These are phyloP conservation scores for Verbascum thapsus DNA, from an alignment of 257 asterid genomes.

Conservation along the genomic window DNA sequence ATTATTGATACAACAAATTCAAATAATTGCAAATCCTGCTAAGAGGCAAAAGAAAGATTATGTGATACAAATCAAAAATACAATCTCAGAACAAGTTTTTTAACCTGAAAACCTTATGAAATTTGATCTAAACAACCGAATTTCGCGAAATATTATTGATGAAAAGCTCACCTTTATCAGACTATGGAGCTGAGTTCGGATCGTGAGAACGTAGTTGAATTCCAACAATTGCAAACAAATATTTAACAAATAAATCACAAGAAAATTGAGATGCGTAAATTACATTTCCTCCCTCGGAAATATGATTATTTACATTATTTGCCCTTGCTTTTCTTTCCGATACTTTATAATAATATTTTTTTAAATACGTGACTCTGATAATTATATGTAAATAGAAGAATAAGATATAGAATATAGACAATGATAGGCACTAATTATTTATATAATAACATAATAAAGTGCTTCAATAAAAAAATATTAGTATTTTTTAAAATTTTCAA, in stretches of 20 bases:
- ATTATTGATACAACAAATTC: constrained; percentile 45
- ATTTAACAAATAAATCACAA: background rate
- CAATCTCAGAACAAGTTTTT: background rate
- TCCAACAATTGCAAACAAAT: background rate
- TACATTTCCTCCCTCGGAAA: background rate
- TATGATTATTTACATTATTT: too few relatives aligned
- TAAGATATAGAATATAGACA: too few relatives aligned
- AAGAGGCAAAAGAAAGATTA: background rate
- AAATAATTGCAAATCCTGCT: constrained; percentile 18
- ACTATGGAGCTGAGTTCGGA: constrained; percentile 18
- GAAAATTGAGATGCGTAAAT: background rate
- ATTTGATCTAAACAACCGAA: background rate
- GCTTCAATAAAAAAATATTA: too few relatives aligned
- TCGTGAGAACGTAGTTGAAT: constrained; percentile 24
- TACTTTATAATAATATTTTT: too few relatives aligned
- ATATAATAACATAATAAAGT: too few relatives aligned
- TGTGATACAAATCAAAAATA: constrained; percentile 10
- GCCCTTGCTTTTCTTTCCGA: too few relatives aligned
- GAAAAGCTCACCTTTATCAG: constrained; percentile 3
- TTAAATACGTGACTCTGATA: too few relatives aligned
- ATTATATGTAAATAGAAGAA: too few relatives aligned
- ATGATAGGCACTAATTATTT: too few relatives aligned
- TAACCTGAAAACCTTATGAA: background rate
- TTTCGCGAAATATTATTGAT: background rate
- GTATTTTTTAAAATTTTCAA: too few relatives aligned